Evolutionary conservation across 495 filamentous ascomycete species (phyloP).

Genomic region (Pseudevernia furfuracea): DNA sequence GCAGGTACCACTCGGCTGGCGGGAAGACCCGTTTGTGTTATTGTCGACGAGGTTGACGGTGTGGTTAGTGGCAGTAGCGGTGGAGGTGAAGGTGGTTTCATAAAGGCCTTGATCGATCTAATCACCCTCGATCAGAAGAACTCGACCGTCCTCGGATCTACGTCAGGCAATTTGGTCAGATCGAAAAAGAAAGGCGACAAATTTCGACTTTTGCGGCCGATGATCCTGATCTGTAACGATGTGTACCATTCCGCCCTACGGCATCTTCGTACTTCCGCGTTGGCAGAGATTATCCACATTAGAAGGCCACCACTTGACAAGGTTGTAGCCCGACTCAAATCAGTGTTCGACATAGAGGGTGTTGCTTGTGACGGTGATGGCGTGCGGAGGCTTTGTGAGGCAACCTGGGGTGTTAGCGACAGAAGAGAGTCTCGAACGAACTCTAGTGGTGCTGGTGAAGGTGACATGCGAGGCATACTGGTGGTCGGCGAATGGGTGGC

Average conservation of each 20-base stretch:
- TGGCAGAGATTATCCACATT: slow-evolving; percentile 88
- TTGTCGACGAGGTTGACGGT: slow-evolving; percentile 95
- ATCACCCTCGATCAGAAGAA: slow-evolving; percentile 82
- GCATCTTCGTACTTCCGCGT: slow-evolving; percentile 67
- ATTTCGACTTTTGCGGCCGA: slow-evolving; percentile 76
- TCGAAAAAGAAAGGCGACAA: slow-evolving; percentile 67
- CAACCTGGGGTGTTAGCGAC: slow-evolving; percentile 76
- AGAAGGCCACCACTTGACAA: slow-evolving; percentile 81
- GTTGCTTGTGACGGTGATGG: slow-evolving; percentile 80
- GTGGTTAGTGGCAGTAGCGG: slow-evolving; percentile 71
- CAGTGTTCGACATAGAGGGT: slow-evolving; percentile 77
- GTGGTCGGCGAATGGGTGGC: slow-evolving; percentile 95
- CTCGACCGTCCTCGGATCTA: slow-evolving; percentile 35
- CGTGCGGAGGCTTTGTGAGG: slow-evolving; percentile 82
- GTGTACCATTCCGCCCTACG: slow-evolving; percentile 88
- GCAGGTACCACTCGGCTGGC: slow-evolving; percentile 59
- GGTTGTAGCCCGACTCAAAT: slow-evolving; percentile 72
- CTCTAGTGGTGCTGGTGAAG: slow-evolving; percentile 58
- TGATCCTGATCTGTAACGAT: slow-evolving; percentile 95
- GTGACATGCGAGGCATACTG: slow-evolving; percentile 86
- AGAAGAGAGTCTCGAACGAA: slow-evolving; percentile 50
- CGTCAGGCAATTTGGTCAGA: slow-evolving; percentile 31
- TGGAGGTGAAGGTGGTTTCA: slow-evolving; percentile 74
- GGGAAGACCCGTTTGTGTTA: slow-evolving; percentile 82
- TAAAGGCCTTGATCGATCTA: slow-evolving; percentile 89